These are phyloP conservation scores for Hypoxylon sp. DNA, from an alignment of 2,329 filamentous ascomycete genomes.

Conservation along the genomic window DNA sequence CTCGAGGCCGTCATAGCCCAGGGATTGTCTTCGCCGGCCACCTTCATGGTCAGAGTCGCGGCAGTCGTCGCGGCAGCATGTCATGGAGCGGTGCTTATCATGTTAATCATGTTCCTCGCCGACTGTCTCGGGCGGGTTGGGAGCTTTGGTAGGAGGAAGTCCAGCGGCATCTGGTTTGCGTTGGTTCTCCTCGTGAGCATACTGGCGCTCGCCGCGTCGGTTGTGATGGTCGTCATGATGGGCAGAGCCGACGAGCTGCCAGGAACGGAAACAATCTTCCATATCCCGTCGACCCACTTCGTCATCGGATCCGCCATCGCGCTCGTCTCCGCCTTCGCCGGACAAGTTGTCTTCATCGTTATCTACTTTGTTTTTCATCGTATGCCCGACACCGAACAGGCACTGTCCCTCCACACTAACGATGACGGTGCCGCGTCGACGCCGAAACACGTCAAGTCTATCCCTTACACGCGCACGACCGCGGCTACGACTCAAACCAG, in stretches of 20 bases:
- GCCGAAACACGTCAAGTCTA: constrained; percentile 57
- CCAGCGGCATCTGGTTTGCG: constrained; percentile 48
- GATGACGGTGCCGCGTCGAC: constrained; percentile 46
- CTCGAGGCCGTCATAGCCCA: constrained; percentile 53
- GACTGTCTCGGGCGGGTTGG: constrained; percentile 42
- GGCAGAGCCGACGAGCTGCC: constrained; percentile 44
- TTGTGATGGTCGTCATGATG: constrained; percentile 52
- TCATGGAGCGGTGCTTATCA: constrained; percentile 49
- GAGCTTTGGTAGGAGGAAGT: constrained; percentile 34
- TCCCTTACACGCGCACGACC: constrained; percentile 58
- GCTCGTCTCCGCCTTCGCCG: constrained; percentile 54
- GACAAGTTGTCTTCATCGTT: constrained; percentile 59
- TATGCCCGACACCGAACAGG: constrained; percentile 40
- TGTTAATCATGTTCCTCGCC: constrained; percentile 46
- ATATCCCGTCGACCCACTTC: constrained; percentile 47
- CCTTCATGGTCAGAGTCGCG: constrained; percentile 46
- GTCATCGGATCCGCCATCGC: constrained; percentile 55
- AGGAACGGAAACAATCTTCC: constrained; percentile 45
- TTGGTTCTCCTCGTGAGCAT: constrained; percentile 49
- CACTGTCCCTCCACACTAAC: constrained; percentile 44
- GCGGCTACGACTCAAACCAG: constrained; percentile 44
- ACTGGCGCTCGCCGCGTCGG: constrained; percentile 55
- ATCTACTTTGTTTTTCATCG: constrained; percentile 53
- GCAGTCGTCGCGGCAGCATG: constrained; percentile 51
- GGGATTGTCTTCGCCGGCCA: constrained; percentile 42